These are phyloP conservation scores for Chalciporus sphaerocephalus DNA, from an alignment of 768 basidiomycete species.

Conservation along the genomic window DNA sequence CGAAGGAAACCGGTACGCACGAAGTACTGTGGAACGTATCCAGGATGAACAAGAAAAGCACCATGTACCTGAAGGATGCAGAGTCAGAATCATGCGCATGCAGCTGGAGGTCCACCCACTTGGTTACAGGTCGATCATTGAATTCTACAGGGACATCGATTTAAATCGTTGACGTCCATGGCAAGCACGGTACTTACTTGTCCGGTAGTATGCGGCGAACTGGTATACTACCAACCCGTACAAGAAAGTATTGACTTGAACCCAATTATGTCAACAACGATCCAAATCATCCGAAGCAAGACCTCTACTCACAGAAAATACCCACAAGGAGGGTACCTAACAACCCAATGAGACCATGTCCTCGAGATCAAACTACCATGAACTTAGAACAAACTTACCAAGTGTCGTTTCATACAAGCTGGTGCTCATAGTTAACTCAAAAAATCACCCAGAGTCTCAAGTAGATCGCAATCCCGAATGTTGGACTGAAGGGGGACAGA, in stretches of 20 bases:
- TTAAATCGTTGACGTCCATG: no score
- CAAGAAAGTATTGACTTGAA: constrained; percentile 27
- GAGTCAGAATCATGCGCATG: neutral
- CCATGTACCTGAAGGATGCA: constrained; percentile 7
- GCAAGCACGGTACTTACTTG: constrained; percentile 2
- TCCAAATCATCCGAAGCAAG: neutral
- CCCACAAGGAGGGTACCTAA: constrained; percentile 19
- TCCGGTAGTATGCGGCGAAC: constrained; percentile 37
- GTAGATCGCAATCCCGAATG: neutral
- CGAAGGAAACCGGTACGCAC: constrained; percentile 10
- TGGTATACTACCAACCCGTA: constrained; percentile 43
- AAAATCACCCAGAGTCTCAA: no score
- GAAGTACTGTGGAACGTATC: constrained; percentile 18
- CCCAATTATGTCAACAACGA: neutral
- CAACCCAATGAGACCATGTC: neutral
- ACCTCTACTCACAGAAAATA: constrained; percentile 18
- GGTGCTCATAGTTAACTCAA: no score
- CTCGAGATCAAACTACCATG: neutral
- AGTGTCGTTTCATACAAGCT: constrained; percentile 5
- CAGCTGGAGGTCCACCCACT: neutral
- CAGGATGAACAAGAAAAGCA: constrained; percentile 16
- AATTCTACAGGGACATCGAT: no score
- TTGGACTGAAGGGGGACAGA: neutral
- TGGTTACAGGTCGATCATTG: constrained; percentile 11
- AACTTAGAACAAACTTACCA: neutral